These are phyloP conservation scores for Penicillium fuscoglaucum DNA, from an alignment of 2,329 filamentous ascomycete species.

Conservation along the genomic window DNA sequence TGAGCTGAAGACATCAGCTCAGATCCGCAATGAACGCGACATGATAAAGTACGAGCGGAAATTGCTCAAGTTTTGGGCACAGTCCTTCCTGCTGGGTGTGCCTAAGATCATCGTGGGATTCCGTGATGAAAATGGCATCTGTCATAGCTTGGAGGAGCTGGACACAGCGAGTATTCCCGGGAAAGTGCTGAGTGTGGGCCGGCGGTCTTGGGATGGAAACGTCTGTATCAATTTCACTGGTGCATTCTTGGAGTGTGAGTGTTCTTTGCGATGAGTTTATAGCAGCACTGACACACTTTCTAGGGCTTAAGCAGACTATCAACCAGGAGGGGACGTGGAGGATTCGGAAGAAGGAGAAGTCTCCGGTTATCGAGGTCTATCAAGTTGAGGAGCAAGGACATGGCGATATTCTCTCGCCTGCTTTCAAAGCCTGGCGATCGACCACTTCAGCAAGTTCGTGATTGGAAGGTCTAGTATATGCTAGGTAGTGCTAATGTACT, in stretches of 20 bases:
- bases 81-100: constrained; percentile 90
- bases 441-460: constrained; percentile 5
- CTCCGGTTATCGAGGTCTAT: constrained; percentile 69
- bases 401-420: constrained; percentile 71
- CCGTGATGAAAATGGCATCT: constrained; percentile 69
- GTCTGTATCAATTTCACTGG: constrained; percentile 89
- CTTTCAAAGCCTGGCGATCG: constrained; percentile 72
- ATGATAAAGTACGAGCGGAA: constrained; percentile 80
- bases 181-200: constrained; percentile 66
- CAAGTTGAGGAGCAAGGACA: constrained; percentile 72
- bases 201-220: constrained; percentile 82
- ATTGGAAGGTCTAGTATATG: constrained; percentile 1
- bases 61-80: constrained; percentile 93
- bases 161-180: constrained; percentile 76
- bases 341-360: constrained; percentile 66
- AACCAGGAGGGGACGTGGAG: constrained; percentile 74
- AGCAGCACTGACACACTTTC: constrained; percentile 3
- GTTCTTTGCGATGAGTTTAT: not conserved
- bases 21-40: constrained; percentile 67
- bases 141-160: constrained; percentile 73
- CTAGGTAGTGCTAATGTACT: not conserved
- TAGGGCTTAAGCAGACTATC: constrained; percentile 64
- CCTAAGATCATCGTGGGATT: constrained; percentile 91
- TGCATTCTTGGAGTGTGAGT: constrained; percentile 72
- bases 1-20: constrained; percentile 87